Evolutionary conservation across 257 asterid species (phyloP), one percentile per base, ranked within the genome.

Genomic region (Handroanthus guayacan): DNA sequence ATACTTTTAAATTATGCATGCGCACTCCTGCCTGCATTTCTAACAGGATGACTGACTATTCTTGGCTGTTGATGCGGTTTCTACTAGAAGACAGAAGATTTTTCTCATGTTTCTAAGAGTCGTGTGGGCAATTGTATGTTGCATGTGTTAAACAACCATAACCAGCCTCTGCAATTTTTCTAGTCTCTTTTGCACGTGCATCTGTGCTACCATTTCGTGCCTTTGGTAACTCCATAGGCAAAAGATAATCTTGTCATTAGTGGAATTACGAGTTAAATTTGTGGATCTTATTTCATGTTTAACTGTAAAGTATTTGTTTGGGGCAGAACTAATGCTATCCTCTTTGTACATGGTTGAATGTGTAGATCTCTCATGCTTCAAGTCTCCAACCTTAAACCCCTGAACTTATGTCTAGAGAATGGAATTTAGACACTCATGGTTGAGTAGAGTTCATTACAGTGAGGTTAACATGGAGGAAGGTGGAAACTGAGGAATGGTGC

Each of bases 401-500:
- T 16, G 66, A 71, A 69, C 36, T 20, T 13, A 56, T 71, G 72
- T 20, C 69, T 66, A 67, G 56, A 60, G 56, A 75, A n/a, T 17
- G n/a, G 63, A 45, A 66, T 17, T 72, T 56, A 54, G 45, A 69
- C 62, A 47, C 11, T 34, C 11, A n/a, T 65, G 20, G 48, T 69
- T 48, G 55, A 50, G 76, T 14, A 47, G 67, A 71, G 72, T 44
- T 12, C 14, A 50, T 75, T 89, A 89, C 92, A 86, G 78, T 82
- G 89, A 77, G 64, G 75, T 65, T 72, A 87, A 72, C 76, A 71
- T 18, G 52, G 84, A 84, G 62, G 88, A 79, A 72, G 82, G 75
- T 77, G 87, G 80, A 66, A 84, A 84, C 84, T 77, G 68, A 37
- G 88, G 87, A 72, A 87, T 63, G 9, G 69, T 76, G 69, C 90